These are phyloP conservation scores for Beauveria sp. DNA, from an alignment of 2,329 filamentous ascomycete species.

Conservation along the genomic window DNA sequence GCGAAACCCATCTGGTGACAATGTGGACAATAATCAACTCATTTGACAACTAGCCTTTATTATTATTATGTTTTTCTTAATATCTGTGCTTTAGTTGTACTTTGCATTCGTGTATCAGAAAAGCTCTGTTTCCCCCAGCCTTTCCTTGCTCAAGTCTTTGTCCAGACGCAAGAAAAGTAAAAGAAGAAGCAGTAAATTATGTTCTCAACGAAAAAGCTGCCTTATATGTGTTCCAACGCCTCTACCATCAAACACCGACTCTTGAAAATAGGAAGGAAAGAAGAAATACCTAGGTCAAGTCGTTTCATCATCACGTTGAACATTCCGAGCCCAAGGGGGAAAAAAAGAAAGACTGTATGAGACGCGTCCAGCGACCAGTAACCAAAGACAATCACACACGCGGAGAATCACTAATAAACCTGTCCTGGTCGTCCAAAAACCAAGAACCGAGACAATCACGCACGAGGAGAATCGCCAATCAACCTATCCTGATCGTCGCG, in stretches of 20 bases:
- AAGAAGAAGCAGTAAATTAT: background rate
- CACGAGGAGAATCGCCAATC: slow-evolving; percentile 28
- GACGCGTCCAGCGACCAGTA: background rate
- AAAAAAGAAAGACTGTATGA: background rate
- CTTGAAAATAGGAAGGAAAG: background rate
- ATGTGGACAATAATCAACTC: too few relatives aligned
- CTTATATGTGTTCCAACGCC: background rate
- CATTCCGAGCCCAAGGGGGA: background rate
- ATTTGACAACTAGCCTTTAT: too few relatives aligned
- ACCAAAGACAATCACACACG: background rate
- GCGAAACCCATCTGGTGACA: too few relatives aligned
- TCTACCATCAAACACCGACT: background rate
- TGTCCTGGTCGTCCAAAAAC: slow-evolving; percentile 25
- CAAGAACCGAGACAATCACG: background rate
- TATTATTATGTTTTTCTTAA: too few relatives aligned
- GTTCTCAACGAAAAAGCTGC: background rate
- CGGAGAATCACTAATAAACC: slow-evolving; percentile 31
- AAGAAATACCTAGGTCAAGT: background rate
- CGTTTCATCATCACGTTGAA: background rate
- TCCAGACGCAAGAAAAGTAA: background rate
- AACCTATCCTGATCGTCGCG: slow-evolving; percentile 31
- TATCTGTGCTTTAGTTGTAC: background rate
- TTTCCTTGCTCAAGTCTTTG: background rate
- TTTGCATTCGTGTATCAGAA: too few relatives aligned
- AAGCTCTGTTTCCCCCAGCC: background rate